phyloP scores from a whole-genome alignment of 1,139 yeast genomes.

The Petasospora rhodanensis region DNA sequence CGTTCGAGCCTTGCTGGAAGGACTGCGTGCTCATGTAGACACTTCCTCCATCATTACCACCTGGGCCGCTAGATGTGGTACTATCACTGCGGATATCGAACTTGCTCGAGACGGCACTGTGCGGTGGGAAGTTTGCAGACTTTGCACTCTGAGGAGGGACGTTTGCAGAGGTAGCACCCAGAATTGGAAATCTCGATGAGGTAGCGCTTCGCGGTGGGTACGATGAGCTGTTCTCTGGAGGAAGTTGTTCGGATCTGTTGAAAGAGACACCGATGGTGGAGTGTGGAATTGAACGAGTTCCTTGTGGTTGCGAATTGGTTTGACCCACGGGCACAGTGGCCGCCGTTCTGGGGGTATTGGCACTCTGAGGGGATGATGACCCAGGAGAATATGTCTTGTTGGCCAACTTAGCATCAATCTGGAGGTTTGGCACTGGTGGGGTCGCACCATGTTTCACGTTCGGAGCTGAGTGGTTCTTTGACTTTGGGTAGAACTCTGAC shows the following conservation, averaged over 20 bases:
- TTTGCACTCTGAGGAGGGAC: conserved; percentile 3
- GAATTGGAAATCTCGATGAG: conserved; percentile 3
- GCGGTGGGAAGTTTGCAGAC: conserved; percentile 6
- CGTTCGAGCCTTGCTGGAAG: conserved; percentile 5
- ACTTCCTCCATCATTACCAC: conserved; percentile 4
- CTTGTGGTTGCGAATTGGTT: too few relatives aligned
- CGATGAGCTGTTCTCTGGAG: background rate
- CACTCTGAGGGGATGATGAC: too few relatives aligned
- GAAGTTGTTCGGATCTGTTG: conserved; percentile 2
- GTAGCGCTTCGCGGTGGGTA: conserved; percentile 1
- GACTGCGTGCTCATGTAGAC: conserved; percentile 16
- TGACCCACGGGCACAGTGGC: too few relatives aligned
- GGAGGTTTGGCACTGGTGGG: conserved; percentile 7
- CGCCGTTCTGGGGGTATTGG: too few relatives aligned
- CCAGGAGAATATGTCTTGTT: conserved; percentile 5
- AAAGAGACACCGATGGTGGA: conserved; percentile 1
- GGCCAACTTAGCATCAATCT: conserved; percentile 19
- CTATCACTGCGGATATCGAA: conserved; percentile 3
- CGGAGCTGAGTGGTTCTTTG: too few relatives aligned
- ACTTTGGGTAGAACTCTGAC: too few relatives aligned
- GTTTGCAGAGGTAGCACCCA: too few relatives aligned
- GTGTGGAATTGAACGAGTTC: too few relatives aligned
- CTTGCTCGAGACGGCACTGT: conserved; percentile 9
- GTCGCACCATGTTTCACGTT: too few relatives aligned
- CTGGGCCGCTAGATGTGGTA: background rate